Base-by-base conservation (phyloP, 768 basidiomycete genomes). In the Naganishia vishniacii region DNA sequence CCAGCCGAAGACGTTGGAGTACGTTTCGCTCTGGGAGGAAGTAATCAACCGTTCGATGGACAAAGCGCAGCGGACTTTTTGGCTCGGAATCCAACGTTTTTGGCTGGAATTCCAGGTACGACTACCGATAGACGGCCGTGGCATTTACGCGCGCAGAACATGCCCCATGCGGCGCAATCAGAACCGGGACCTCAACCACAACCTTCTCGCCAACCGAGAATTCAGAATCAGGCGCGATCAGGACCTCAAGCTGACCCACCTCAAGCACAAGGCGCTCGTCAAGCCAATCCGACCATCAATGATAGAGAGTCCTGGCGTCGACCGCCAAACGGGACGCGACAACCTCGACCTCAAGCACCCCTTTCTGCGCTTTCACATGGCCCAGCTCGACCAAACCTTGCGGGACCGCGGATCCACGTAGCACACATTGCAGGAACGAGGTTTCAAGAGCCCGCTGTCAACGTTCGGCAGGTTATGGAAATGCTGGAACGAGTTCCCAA, bases 51-150 rank as follows among this genome's bases (percentile, higher is more conserved):
- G 23, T 40, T 41, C 37, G 53, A 56, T 41, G 15, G 31, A 25
- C 13, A 18, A 40, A 12, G 13, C 3, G 37, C 53, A 40, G 53
- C 32, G n/a, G 20, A 18, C 6, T 32, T 37, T 5, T 40, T 56
- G 53, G 53, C 53, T 2, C 23, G 20, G 23, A 56, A 56, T 41
- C 53, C 53, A 11, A 29, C 28, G 13, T 23, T 8, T 37, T 23
- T 56, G 37, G 37, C 53, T 40, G 53, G 53, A 20, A 37, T 56
- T 23, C 53, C 37, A 34, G 53, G 53, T 25, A 34, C 53, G n/a
- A 56, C 53, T 15, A 56, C 53, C 3, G 53, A 56, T 26, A 32
- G 53, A 56, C 53, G 53, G 2, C 53, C 53, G 11, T 8, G 32
- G 37, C 26, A 56, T 15, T 26, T 56, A 13, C 53, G 53, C 20